phyloP scores from a whole-genome alignment of 176 grass and related monocot species.

The Poa annua region DNA sequence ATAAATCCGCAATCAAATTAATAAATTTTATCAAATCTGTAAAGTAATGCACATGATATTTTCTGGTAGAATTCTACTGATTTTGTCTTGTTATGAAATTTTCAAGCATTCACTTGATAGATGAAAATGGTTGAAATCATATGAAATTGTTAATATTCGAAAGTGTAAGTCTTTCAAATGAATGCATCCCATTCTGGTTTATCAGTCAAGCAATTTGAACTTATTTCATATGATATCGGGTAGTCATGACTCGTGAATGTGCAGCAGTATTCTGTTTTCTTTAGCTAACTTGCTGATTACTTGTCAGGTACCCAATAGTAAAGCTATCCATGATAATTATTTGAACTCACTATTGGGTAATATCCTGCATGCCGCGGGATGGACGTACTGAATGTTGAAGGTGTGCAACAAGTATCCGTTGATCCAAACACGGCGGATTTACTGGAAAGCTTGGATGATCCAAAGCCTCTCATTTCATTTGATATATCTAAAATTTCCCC shows the following conservation, averaged over 20 bases:
- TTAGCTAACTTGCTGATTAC: conserved; percentile 3
- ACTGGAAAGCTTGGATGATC: conserved; percentile 27
- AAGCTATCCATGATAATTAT: conserved; percentile 26
- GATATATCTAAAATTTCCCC: conserved; percentile 8
- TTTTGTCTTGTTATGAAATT: not conserved
- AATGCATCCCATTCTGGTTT: not conserved
- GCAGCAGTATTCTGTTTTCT: not conserved
- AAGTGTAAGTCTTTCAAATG: not conserved
- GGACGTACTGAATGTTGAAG: conserved; percentile 43
- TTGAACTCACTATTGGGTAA: not conserved
- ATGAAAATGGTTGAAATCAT: not conserved
- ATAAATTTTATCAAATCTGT: not conserved
- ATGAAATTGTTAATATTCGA: not conserved
- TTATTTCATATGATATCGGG: not conserved
- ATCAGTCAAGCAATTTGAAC: not conserved
- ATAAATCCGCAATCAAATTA: not conserved
- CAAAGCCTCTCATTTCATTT: conserved; percentile 27
- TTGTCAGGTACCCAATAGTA: conserved; percentile 21
- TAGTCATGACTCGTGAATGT: not conserved
- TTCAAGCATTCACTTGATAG: not conserved
- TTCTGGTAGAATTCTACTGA: not conserved
- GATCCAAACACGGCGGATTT: not conserved
- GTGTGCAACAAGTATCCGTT: not conserved
- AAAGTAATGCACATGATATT: not conserved
- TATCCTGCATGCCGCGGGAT: conserved; percentile 39